Evolutionary conservation across 768 basidiomycete species (phyloP).

Genomic region (Phylloporus scabripes): DNA sequence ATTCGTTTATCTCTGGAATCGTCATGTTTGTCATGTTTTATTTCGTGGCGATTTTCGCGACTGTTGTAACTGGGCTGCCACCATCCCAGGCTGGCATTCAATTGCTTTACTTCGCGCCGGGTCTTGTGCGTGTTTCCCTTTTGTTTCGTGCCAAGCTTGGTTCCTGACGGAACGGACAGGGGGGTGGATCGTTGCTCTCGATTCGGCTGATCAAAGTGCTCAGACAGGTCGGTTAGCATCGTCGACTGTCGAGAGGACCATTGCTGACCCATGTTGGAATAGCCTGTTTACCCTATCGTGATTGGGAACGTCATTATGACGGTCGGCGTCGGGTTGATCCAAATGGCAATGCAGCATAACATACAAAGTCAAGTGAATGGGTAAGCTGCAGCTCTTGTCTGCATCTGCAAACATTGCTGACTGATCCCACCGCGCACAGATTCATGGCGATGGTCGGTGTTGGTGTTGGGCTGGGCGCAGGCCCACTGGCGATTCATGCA

Average conservation of each 20-base stretch:
- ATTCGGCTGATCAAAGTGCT: conserved; percentile 31
- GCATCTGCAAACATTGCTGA: background rate
- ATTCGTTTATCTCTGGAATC: conserved; percentile 39
- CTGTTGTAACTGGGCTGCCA: conserved; percentile 38
- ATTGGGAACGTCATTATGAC: conserved; percentile 35
- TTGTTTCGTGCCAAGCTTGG: background rate
- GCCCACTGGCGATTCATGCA: conserved; percentile 39
- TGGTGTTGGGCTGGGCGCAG: conserved; percentile 38
- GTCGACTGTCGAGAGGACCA: background rate
- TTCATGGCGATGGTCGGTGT: conserved; percentile 43
- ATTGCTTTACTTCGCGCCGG: conserved; percentile 49
- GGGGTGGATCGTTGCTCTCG: conserved; percentile 33
- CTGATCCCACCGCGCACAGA: conserved; percentile 13
- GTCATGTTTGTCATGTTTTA: conserved; percentile 51
- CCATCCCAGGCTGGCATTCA: conserved; percentile 41
- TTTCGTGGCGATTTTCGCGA: conserved; percentile 49
- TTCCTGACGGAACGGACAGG: conserved; percentile 23
- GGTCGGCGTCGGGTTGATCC: conserved; percentile 40
- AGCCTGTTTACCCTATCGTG: conserved; percentile 41
- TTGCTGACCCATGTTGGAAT: background rate
- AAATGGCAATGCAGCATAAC: conserved; percentile 37
- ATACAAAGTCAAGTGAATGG: conserved; percentile 33
- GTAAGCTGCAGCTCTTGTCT: conserved; percentile 15
- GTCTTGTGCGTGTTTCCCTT: conserved; percentile 31
- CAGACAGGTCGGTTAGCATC: conserved; percentile 31